Evolutionary conservation across 192 early-diverging fungal species (phyloP).

Genomic region (Coemansia interrupta): DNA sequence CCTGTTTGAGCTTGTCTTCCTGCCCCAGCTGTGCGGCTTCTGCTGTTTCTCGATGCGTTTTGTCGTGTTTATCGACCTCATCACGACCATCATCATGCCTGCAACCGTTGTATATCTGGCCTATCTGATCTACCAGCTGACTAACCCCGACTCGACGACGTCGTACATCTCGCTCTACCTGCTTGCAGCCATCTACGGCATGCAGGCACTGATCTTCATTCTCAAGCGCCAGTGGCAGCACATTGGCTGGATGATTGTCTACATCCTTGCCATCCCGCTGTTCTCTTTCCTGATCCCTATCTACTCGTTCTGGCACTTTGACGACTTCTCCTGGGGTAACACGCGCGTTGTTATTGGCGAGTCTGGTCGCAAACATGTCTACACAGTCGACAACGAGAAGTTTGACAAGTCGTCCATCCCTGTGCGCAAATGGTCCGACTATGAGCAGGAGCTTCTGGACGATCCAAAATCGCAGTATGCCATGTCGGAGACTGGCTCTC

Average conservation of each 20-base stretch:
- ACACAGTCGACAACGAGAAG: slow-evolving; percentile 70
- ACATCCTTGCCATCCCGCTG: slow-evolving; percentile 84
- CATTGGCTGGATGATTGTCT: slow-evolving; percentile 96
- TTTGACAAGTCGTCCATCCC: slow-evolving; percentile 76
- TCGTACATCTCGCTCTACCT: slow-evolving; percentile 84
- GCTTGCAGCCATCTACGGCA: slow-evolving; percentile 82
- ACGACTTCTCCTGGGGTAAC: slow-evolving; percentile 99
- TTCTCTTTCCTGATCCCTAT: slow-evolving; percentile 79
- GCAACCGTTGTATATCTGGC: slow-evolving; percentile 84
- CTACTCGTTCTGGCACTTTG: slow-evolving; percentile 99
- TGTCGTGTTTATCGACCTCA: slow-evolving; percentile 90
- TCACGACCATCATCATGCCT: slow-evolving; percentile 90
- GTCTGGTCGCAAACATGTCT: slow-evolving; percentile 70
- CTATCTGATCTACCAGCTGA: slow-evolving; percentile 71
- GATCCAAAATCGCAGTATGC: slow-evolving; percentile 48
- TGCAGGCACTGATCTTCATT: slow-evolving; percentile 84
- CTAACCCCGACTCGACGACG: slow-evolving; percentile 55
- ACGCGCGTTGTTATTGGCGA: slow-evolving; percentile 89
- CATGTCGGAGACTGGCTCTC: slow-evolving; percentile 40
- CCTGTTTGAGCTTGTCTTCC: slow-evolving; percentile 85
- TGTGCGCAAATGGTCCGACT: slow-evolving; percentile 77
- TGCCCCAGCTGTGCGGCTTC: slow-evolving; percentile 93
- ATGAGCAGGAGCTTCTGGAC: slow-evolving; percentile 62
- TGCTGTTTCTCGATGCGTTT: slow-evolving; percentile 97
- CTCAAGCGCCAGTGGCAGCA: slow-evolving; percentile 87